These are phyloP conservation scores for Boletus holoroseus DNA, from an alignment of 1,284 basidiomycete species.

Conservation along the genomic window DNA sequence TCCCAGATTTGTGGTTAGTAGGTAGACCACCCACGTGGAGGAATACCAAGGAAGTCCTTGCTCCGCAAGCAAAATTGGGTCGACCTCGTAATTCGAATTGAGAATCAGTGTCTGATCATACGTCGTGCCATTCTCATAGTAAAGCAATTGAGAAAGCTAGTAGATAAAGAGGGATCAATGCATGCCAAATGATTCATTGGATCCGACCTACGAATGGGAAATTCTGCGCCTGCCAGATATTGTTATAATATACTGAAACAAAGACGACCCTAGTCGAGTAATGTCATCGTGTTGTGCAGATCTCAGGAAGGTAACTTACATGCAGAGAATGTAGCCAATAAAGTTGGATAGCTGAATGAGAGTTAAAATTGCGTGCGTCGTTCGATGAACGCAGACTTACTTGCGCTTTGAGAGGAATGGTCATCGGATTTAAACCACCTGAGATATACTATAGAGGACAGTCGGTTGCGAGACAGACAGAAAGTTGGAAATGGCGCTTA, in stretches of 20 bases:
- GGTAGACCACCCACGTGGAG: conserved; percentile 38
- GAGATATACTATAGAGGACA: conserved; percentile 40
- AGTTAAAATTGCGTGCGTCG: background rate
- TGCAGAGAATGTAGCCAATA: conserved; percentile 45
- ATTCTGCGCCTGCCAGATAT: conserved; percentile 44
- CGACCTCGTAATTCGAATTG: conserved; percentile 44
- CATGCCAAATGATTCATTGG: background rate
- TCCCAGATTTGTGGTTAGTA: conserved; percentile 29
- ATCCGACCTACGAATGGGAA: conserved; percentile 42
- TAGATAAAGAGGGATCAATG: background rate
- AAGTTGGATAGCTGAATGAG: conserved; percentile 37
- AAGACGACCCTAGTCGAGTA: conserved; percentile 38
- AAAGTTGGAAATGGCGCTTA: background rate
- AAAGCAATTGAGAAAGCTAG: conserved; percentile 43
- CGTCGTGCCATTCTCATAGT: conserved; percentile 43
- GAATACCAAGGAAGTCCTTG: conserved; percentile 38
- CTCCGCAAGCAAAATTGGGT: conserved; percentile 38
- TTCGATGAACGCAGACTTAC: conserved; percentile 14
- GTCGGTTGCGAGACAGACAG: background rate
- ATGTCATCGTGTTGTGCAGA: background rate
- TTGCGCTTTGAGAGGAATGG: conserved; percentile 44
- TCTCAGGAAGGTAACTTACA: conserved; percentile 26
- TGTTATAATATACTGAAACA: conserved; percentile 40
- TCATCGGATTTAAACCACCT: conserved; percentile 40
- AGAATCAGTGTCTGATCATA: conserved; percentile 47